A percentile compares a stretch with the other conserved stretches of the same genome.
Conservation (phyloP, 208 protist genomes). For the Acanthamoeba castellanii region DNA sequence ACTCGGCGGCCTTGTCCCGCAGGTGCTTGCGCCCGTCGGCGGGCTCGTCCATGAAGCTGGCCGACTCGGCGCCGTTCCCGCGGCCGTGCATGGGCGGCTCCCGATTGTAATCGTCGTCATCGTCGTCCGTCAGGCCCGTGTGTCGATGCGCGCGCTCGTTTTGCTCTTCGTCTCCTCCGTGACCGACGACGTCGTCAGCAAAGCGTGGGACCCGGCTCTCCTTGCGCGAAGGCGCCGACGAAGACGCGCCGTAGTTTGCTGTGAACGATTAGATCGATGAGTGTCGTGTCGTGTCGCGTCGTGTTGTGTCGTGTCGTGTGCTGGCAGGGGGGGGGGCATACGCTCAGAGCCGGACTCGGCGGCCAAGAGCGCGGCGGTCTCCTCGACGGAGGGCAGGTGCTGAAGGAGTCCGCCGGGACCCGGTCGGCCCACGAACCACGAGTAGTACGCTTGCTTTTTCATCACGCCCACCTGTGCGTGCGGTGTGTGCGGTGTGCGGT, state of each 20-base stretch:
- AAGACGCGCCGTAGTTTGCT: conserved; percentile 12
- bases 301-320: too few relatives aligned
- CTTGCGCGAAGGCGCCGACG: background rate
- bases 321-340: background rate
- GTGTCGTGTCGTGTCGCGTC: too few relatives aligned
- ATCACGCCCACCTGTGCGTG: background rate
- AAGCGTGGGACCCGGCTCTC: background rate
- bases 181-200: background rate
- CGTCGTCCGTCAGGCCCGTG: background rate
- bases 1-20: conserved; percentile 7
- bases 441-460: conserved; percentile 62
- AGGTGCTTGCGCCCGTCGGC: background rate
- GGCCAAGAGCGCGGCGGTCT: conserved; percentile 2
- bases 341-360: background rate
- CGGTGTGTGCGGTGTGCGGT: too few relatives aligned
- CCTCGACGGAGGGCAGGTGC: background rate
- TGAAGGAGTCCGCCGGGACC: background rate
- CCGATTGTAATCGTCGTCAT: background rate
- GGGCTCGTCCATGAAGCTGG: background rate
- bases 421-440: conserved; percentile 45
- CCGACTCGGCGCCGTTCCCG: background rate
- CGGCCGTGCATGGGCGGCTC: background rate
- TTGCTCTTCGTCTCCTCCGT: too few relatives aligned
- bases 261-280: too few relatives aligned
- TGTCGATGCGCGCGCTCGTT: background rate